A percentile compares a stretch with the other conserved stretches of the same genome.
Evolutionary conservation across 805 yeast genomes (phyloP).

Genomic region (Wickerhamiella dianesei): DNA sequence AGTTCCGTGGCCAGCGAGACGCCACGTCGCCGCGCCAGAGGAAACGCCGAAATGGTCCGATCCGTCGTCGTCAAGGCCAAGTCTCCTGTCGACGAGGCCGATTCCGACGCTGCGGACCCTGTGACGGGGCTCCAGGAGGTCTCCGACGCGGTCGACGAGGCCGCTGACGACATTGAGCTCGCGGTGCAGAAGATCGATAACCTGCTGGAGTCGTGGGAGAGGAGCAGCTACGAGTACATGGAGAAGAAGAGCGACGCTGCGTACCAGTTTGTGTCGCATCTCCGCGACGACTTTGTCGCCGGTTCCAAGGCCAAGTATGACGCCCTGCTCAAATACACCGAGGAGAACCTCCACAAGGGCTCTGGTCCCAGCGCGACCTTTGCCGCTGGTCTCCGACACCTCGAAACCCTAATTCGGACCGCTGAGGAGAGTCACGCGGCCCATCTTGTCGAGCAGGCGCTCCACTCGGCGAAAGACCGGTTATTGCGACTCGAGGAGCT

Average conservation of each 20-base stretch:
- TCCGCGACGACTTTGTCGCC: conserved; percentile 22
- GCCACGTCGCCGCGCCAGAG: background rate
- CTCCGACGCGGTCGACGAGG: background rate
- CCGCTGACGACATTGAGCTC: background rate
- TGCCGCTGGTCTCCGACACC: conserved; percentile 20
- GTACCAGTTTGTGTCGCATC: conserved; percentile 19
- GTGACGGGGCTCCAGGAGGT: background rate
- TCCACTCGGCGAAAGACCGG: conserved; percentile 25
- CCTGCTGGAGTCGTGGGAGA: conserved; percentile 23
- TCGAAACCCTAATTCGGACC: conserved; percentile 24
- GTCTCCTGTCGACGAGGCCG: conserved; percentile 16
- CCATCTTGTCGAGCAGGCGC: conserved; percentile 3
- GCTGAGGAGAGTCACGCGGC: conserved; percentile 24
- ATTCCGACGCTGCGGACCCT: background rate
- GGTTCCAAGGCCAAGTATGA: conserved; percentile 25
- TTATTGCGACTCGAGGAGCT: conserved; percentile 71
- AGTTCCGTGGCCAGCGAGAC: background rate
- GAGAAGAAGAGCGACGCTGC: conserved; percentile 23
- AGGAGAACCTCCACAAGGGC: conserved; percentile 19
- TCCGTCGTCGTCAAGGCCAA: background rate
- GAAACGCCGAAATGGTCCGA: background rate
- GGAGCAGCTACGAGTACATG: conserved; percentile 19
- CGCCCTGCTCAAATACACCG: conserved; percentile 22
- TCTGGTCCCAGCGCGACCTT: conserved; percentile 4
- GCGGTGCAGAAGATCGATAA: conserved; percentile 5